A percentile compares a stretch with the other conserved stretches of the same genome.
Conservation (phyloP, 2,329 filamentous ascomycete species). For the Neophaeococcomyces aloes region DNA sequence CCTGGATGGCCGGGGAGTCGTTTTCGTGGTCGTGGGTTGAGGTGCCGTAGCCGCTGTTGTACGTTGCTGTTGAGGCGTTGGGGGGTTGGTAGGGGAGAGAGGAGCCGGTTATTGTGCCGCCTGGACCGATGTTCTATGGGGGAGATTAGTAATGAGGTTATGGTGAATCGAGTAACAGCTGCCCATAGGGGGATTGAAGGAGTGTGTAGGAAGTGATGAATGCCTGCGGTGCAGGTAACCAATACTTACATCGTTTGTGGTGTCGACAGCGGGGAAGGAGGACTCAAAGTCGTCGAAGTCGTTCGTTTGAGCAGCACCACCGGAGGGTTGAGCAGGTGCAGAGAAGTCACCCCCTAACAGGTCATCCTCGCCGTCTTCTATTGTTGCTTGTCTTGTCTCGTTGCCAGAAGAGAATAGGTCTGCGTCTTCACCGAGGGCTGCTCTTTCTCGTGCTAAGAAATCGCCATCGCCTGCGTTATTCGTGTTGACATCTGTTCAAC, state of each 20-base stretch:
- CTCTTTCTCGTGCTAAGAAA: slow-evolving; percentile 86
- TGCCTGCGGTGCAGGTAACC: too few relatives aligned
- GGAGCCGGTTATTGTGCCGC: slow-evolving; percentile 68
- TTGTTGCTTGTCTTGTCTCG: slow-evolving; percentile 51
- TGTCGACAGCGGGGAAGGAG: slow-evolving; percentile 78
- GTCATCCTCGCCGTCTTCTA: slow-evolving; percentile 58
- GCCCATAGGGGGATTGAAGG: too few relatives aligned
- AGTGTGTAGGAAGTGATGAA: neutral
- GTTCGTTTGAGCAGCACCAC: slow-evolving; percentile 33
- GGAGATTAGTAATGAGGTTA: slow-evolving; percentile 7
- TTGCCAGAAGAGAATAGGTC: slow-evolving; percentile 73
- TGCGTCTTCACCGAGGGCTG: slow-evolving; percentile 82
- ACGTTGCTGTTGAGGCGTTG: neutral
- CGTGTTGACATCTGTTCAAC: slow-evolving; percentile 15
- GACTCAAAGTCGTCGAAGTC: slow-evolving; percentile 61
- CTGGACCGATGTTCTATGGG: slow-evolving; percentile 57
- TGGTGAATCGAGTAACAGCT: too few relatives aligned
- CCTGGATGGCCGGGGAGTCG: slow-evolving; percentile 37
- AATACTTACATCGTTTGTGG: slow-evolving; percentile 55
- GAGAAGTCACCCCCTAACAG: slow-evolving; percentile 49
- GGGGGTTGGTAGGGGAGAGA: slow-evolving; percentile 42
- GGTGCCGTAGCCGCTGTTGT: slow-evolving; percentile 37
- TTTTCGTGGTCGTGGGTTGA: slow-evolving; percentile 62
- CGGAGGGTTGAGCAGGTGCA: slow-evolving; percentile 23
- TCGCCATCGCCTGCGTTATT: slow-evolving; percentile 49